These are phyloP conservation scores for Emydomyces testavorans DNA, from an alignment of 2,329 filamentous ascomycete species.

Conservation along the genomic window DNA sequence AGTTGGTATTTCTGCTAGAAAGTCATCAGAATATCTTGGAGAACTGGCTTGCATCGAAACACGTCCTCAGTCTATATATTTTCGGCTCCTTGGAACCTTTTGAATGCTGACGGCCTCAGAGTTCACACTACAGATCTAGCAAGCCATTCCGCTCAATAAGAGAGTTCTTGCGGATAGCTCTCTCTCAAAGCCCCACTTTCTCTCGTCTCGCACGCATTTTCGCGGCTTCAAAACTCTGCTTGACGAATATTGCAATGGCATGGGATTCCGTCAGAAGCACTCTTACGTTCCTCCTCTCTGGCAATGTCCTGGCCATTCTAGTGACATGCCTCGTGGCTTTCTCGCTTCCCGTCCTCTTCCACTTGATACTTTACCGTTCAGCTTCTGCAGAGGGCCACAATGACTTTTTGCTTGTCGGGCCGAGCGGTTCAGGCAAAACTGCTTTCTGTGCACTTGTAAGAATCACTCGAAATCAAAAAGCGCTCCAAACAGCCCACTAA, in stretches of 20 bases:
- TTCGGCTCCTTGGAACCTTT: slow-evolving; percentile 3
- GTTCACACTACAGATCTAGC: background rate
- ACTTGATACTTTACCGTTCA: slow-evolving; percentile 58
- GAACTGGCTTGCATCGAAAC: too few relatives aligned
- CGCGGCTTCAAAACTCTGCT: slow-evolving; percentile 6
- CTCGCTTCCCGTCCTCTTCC: slow-evolving; percentile 63
- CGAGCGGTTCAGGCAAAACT: slow-evolving; percentile 77
- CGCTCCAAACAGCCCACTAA: background rate
- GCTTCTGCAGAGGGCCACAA: slow-evolving; percentile 52
- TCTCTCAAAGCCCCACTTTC: background rate
- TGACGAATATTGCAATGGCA: slow-evolving; percentile 16
- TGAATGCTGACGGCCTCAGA: slow-evolving; percentile 4
- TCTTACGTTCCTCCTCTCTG: slow-evolving; percentile 34
- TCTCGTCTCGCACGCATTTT: slow-evolving; percentile 5
- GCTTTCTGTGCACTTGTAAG: slow-evolving; percentile 63
- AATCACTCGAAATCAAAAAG: background rate
- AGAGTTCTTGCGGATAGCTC: background rate
- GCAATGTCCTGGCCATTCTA: slow-evolving; percentile 41
- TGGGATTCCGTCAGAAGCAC: slow-evolving; percentile 30
- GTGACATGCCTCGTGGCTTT: slow-evolving; percentile 61
- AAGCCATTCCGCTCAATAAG: background rate
- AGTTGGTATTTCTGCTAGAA: too few relatives aligned
- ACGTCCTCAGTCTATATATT: too few relatives aligned
- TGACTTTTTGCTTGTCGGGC: slow-evolving; percentile 70
- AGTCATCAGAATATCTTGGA: too few relatives aligned